Evolutionary conservation across 306 rosid genomes (phyloP), one percentile per base, ranked within the genome.

Genomic region (Quercus ilex): DNA sequence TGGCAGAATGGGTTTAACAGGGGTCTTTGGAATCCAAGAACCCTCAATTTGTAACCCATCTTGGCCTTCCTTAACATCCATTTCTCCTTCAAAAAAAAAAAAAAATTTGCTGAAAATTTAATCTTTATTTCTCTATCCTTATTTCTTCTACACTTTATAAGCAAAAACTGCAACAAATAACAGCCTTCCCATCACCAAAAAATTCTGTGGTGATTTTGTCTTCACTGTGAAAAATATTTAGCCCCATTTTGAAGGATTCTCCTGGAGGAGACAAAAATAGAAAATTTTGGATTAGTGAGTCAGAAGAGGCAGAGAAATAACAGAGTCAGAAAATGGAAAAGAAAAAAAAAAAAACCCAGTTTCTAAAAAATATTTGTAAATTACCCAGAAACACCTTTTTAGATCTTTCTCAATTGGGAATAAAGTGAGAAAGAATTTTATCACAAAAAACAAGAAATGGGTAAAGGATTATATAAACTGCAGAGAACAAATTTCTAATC

Each of bases 11-110:
- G 72, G 84, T 76, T 75, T 75, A 12, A 58, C 9, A 19, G 83
- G 83, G 57, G 83, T 73, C 26, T 23, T 64, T n/a, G 83, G 83
- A 74, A 69, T 75, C 69, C 83, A 80, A 20, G 75, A 73, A 62
- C 33, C 49, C 67, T 53, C 60, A 53, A 55, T 21, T 55, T 25
- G 55, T 30, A 19, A 38, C 23, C 49, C 71, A 20, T 69, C 63
- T 21, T 65, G 18, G 28, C 76, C 76, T 73, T 6, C 57, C 33
- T 59, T 70, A 1, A 26, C 71, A 81, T 81, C 85, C 85, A 81
- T 81, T 69, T 15, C 75, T 17, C 7, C 28, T 19, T 3, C n/a
- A 14, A 2, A 5, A 19, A n/a, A 25, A 60, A 21, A 69, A 2
- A 14, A 21, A 4, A 59, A 3, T 8, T 8, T 33, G 43, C 30